Evolutionary conservation across 2,329 filamentous ascomycete genomes (phyloP), one percentile per base, ranked within the genome.

Genomic region (Thielaviopsis ethacetica): DNA sequence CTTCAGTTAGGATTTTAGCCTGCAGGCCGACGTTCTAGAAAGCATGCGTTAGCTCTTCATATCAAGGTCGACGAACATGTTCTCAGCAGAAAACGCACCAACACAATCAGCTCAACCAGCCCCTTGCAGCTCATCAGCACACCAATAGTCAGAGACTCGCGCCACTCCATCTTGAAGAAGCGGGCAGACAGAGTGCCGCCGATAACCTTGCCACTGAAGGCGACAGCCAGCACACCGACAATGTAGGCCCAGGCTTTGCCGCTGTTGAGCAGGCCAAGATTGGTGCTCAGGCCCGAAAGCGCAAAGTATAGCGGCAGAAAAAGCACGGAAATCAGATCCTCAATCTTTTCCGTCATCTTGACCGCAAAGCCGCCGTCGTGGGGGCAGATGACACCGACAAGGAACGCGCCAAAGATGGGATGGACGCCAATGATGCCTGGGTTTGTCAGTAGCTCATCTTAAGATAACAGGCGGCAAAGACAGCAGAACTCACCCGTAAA

Each of bases 91-190:
- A 27, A 50, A 64, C 82, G 72, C 75, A 91, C 88, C 70, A 95
- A 70, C n/a, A 96, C 91, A 68, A 97, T 96, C 57, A 97, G 74
- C 69, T 96, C 91, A 0, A 96, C 91, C 10, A 97, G 76, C 66
- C 91, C 91, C 70, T 97, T 97, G 71, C 91, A 97, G 71, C 88
- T 95, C 91, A 97, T 97, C 65, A 96, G 72, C 17, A 85, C 82
- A 15, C 91, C 91, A 64, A 97, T 93, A 1, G 88, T 82, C 34
- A 94, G 80, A 60, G 86, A 91, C 69, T 97, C 91, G 61, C 91
- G 81, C 91, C 91, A 97, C 1, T 94, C 78, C 56, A 96, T 75
- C 26, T 86, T 89, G 65, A 82, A 88, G 2, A 82, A 67, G 41
- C 82, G 80, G 0, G 91, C 90, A 7, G 91, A 89, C 1, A 94